Evolutionary conservation across 495 filamentous ascomycete genomes (phyloP), one percentile per base, ranked within the genome.

Genomic region (Lichina pygmaea): DNA sequence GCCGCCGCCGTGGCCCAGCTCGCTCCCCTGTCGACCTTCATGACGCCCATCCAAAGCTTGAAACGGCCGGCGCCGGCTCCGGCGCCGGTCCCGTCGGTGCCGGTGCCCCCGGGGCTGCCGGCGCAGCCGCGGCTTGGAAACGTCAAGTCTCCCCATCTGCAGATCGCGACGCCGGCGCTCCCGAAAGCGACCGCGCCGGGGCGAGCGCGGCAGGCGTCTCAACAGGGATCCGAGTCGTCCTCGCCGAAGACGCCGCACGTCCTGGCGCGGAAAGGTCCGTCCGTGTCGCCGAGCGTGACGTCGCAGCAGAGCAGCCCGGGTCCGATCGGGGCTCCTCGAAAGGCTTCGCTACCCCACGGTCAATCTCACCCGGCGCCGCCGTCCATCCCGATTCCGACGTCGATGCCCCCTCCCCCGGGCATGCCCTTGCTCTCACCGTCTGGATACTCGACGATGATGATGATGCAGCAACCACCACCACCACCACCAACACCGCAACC

Each of bases 171-270:
- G 6, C 86, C 89, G 6, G 73, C 72, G 36, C 60, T 91, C 38
- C 78, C 86, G 0, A 93, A 93, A 57, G 73, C 73, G 39, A 71
- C 82, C 5, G 86, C 82, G 17, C 81, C 84, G 11, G 75, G 70
- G 47, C 77, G 78, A 41, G 64, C 71, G 34, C 74, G 84, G 13
- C 81, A 85, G 47, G 53, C 71, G 24, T 93, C 86, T 11, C 81
- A 86, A 46, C 83, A 93, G 57, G 81, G 73, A 33, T 78, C 80
- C 17, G 73, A 71, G 55, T 68, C 59, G 39, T 80, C 72, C 8
- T 80, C 78, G 43, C 79, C 72, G 41, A 79, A 68, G 57, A 75
- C 63, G 36, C 65, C 63, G 15, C 69, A 60, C 58, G 64, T 52
- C 56, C 66, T 55, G 54, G 65, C 50, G 51, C 65, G 58, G 34